A percentile compares a stretch with the other conserved stretches of the same genome.
Evolutionary conservation across 2,329 filamentous ascomycete genomes (phyloP).

Genomic region (Ceratocystis colombiana): DNA sequence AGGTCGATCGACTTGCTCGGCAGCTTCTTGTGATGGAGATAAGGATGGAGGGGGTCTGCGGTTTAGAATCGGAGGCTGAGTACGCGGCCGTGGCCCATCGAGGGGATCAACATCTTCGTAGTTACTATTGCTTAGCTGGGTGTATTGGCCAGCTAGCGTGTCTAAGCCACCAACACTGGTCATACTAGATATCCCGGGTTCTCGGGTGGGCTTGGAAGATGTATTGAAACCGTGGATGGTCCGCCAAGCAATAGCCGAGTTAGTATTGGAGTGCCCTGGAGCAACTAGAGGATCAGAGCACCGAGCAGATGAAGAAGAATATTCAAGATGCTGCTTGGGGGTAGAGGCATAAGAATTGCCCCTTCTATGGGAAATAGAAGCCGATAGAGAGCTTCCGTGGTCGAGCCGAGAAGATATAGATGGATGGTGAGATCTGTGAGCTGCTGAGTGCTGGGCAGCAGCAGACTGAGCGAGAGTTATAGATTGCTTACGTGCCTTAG

Average conservation of each 20-base stretch:
- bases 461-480: slow-evolving; percentile 23
- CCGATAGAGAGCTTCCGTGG: slow-evolving; percentile 14
- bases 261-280: background rate
- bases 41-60: slow-evolving; percentile 5
- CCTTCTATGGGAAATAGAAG: slow-evolving; percentile 10
- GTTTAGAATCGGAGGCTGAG: slow-evolving; percentile 41
- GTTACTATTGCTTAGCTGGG: background rate
- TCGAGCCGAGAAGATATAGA: slow-evolving; percentile 12
- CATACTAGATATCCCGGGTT: slow-evolving; percentile 17
- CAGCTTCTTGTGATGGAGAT: background rate
- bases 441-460: slow-evolving; percentile 15
- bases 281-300: background rate
- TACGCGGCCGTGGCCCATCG: slow-evolving; percentile 41
- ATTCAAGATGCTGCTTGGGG: background rate
- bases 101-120: slow-evolving; percentile 23
- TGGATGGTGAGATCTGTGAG: background rate
- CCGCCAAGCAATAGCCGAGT: slow-evolving; percentile 21
- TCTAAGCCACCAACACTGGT: slow-evolving; percentile 2
- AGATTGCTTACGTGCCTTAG: slow-evolving; percentile 22
- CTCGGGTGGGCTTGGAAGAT: background rate
- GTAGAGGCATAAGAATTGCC: slow-evolving; percentile 3
- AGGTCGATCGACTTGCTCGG: background rate
- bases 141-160: background rate
- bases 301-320: slow-evolving; percentile 16
- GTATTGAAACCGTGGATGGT: slow-evolving; percentile 22